Conservation (phyloP, 768 basidiomycete genomes). For the Crepidotus variabilis region DNA sequence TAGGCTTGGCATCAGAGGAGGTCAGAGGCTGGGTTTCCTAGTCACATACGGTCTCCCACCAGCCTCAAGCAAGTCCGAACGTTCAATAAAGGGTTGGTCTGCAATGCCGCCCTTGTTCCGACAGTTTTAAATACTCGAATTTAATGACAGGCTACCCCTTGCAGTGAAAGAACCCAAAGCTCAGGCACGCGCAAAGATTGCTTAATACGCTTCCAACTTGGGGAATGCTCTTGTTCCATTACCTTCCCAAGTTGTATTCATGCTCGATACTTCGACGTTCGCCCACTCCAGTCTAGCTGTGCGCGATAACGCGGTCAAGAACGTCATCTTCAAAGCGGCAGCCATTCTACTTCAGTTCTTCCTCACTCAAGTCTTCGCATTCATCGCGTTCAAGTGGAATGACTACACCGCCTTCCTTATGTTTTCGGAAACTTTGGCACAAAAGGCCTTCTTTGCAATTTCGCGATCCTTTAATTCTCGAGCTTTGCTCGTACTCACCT, state of each 20-base stretch:
- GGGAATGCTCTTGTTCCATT: neutral
- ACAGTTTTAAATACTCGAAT: too few relatives aligned
- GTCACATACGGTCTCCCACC: too few relatives aligned
- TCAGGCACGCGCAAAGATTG: too few relatives aligned
- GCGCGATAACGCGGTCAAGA: constrained; percentile 17
- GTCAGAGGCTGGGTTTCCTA: too few relatives aligned
- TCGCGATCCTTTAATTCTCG: constrained; percentile 9
- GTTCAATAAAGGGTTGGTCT: too few relatives aligned
- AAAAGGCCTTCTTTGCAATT: constrained; percentile 10
- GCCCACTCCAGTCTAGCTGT: constrained; percentile 9
- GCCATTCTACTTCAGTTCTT: constrained; percentile 12
- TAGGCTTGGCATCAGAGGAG: too few relatives aligned
- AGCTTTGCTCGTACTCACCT: constrained; percentile 11
- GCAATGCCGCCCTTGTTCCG: too few relatives aligned
- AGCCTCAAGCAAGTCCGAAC: too few relatives aligned
- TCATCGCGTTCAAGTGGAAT: constrained; percentile 7
- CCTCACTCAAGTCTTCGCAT: constrained; percentile 12
- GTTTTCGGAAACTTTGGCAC: constrained; percentile 16
- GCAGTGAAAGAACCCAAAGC: too few relatives aligned
- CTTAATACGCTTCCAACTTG: too few relatives aligned
- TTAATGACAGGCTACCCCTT: too few relatives aligned
- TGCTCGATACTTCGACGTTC: neutral
- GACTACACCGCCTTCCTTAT: constrained; percentile 19
- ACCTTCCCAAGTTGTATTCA: neutral
- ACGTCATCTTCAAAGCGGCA: constrained; percentile 15